phyloP scores from a whole-genome alignment of 1,284 basidiomycete species.

The Sphaerobolus stellatus region DNA sequence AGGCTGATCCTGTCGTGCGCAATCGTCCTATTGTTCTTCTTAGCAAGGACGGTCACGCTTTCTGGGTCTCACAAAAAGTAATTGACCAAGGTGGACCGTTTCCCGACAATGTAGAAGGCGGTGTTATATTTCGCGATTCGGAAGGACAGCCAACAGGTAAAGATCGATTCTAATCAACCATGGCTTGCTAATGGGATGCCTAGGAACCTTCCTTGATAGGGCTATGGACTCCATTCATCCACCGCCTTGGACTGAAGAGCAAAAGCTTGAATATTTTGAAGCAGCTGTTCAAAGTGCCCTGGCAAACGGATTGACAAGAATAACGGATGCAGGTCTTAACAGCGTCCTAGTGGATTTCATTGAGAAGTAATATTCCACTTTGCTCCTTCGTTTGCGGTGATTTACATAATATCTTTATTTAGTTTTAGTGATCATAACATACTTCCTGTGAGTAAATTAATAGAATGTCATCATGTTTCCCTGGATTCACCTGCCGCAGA shows the following conservation, averaged over 20 bases:
- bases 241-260: conserved; percentile 60
- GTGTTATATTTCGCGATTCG: conserved; percentile 9
- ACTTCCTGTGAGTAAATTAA: conserved; percentile 50
- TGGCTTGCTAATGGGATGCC: conserved; percentile 8
- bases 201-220: conserved; percentile 68
- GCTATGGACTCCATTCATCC: conserved; percentile 67
- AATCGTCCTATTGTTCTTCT: conserved; percentile 11
- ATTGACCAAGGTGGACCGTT: not conserved
- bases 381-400: not conserved
- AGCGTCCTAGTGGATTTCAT: conserved; percentile 63
- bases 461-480: not conserved
- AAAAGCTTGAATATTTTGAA: conserved; percentile 62
- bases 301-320: conserved; percentile 72
- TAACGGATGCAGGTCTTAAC: conserved; percentile 75
- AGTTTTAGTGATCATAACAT: conserved; percentile 64
- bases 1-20: conserved; percentile 11
- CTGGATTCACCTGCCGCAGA: not conserved
- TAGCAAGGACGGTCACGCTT: conserved; percentile 14
- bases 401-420: not conserved
- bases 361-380: conserved; percentile 46
- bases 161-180: conserved; percentile 10
- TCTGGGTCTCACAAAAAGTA: conserved; percentile 10
- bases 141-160: conserved; percentile 68
- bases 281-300: conserved; percentile 67
- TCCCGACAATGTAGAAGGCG: conserved; percentile 9